Evolutionary conservation across 176 grass and related monocot species (phyloP).

Genomic region (Panicum miliaceum): DNA sequence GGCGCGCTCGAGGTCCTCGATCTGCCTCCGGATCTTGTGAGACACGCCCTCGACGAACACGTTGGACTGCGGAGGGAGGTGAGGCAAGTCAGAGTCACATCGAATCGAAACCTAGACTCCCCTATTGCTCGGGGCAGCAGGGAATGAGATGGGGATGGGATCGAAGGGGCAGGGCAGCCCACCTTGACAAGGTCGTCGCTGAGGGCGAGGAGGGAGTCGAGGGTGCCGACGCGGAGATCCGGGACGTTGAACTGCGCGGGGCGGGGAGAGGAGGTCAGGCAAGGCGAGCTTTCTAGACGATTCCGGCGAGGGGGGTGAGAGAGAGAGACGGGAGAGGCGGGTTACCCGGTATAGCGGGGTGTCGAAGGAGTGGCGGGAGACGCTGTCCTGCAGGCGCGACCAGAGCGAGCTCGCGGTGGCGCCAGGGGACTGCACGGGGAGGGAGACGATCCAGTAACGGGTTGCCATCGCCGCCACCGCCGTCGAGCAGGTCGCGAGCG

Average conservation of each 20-base stretch:
- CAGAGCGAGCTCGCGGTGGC: slow-evolving; percentile 51
- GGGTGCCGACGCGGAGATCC: slow-evolving; percentile 85
- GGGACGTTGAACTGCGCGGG: slow-evolving; percentile 71
- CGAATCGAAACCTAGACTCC: background rate
- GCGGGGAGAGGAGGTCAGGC: background rate
- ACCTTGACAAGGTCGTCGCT: slow-evolving; percentile 98
- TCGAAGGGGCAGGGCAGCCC: background rate
- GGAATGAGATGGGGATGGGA: background rate
- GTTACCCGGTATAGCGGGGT: slow-evolving; percentile 93
- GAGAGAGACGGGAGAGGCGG: background rate
- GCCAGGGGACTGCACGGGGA: slow-evolving; percentile 62
- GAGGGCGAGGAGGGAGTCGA: slow-evolving; percentile 95
- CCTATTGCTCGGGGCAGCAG: background rate
- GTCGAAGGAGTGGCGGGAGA: slow-evolving; percentile 90
- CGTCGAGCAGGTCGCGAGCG: background rate
- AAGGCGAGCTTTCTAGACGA: background rate
- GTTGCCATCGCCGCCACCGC: slow-evolving; percentile 64
- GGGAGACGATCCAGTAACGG: slow-evolving; percentile 84
- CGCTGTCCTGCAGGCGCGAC: slow-evolving; percentile 68
- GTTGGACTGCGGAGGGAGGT: slow-evolving; percentile 62
- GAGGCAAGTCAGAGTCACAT: background rate
- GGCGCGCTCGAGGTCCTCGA: slow-evolving; percentile 85
- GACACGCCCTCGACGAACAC: slow-evolving; percentile 87
- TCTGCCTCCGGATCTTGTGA: slow-evolving; percentile 96
- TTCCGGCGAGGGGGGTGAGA: background rate